Conservation (phyloP, 2,329 filamentous ascomycete genomes). For the Canariomyces notabilis region DNA sequence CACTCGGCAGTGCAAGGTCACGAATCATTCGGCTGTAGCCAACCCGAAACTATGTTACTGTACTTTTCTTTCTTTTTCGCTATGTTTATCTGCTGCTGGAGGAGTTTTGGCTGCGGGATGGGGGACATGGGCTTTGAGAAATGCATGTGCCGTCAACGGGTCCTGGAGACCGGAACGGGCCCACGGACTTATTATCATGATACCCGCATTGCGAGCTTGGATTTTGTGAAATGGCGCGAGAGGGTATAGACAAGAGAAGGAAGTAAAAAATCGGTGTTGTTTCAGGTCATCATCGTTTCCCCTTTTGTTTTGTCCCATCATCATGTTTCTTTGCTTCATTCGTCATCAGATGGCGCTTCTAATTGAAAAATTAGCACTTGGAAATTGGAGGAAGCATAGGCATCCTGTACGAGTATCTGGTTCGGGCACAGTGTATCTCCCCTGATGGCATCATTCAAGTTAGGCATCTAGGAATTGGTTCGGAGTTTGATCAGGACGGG, state of each 20-base stretch:
- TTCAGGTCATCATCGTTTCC: slow-evolving; percentile 1
- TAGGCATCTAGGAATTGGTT: too few species aligned
- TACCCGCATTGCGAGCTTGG: slow-evolving; percentile 18
- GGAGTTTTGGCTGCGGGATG: slow-evolving; percentile 5
- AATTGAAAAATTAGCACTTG: too few species aligned
- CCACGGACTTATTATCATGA: slow-evolving; percentile 12
- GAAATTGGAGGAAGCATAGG: too few species aligned
- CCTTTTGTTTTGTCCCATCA: neutral
- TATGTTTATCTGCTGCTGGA: too few species aligned
- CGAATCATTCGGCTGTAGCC: neutral
- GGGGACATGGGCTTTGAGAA: neutral
- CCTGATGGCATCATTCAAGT: too few species aligned
- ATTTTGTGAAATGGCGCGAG: slow-evolving; percentile 14
- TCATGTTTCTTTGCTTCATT: too few species aligned
- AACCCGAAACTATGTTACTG: neutral
- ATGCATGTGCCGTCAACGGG: slow-evolving; percentile 12
- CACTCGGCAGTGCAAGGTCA: too few species aligned
- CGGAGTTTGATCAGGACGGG: too few species aligned
- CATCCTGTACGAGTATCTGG: too few species aligned
- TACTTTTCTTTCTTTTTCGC: too few species aligned
- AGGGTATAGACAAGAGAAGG: slow-evolving; percentile 17
- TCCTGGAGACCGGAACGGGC: slow-evolving; percentile 13
- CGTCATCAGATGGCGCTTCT: neutral
- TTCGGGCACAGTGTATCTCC: too few species aligned
- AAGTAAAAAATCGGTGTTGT: slow-evolving; percentile 13